Evolutionary conservation across 192 early-diverging fungal species (phyloP).

Genomic region (Polychytrium aggregatum): DNA sequence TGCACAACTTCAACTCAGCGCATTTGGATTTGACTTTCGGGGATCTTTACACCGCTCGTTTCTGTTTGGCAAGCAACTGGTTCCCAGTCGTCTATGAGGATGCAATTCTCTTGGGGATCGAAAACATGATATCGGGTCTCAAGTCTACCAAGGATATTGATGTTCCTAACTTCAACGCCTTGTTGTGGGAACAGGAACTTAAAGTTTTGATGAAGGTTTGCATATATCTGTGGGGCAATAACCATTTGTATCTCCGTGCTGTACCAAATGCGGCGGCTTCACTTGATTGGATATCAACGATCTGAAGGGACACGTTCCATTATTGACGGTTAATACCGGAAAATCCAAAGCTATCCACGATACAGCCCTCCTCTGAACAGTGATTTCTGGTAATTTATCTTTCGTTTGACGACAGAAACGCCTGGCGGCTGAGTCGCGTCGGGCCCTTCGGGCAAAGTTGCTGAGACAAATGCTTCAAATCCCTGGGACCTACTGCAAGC

Average conservation of each 20-base stretch:
- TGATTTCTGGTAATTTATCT: neutral
- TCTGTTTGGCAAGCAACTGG: too few relatives aligned
- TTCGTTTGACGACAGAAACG: constrained; percentile 12
- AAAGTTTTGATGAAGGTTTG: too few relatives aligned
- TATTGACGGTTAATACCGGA: too few relatives aligned
- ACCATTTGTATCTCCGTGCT: too few relatives aligned
- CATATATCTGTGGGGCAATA: too few relatives aligned
- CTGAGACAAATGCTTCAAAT: constrained; percentile 29
- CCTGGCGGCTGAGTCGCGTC: constrained; percentile 26
- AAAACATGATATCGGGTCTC: constrained; percentile 28
- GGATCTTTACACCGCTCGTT: too few relatives aligned
- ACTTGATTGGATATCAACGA: too few relatives aligned
- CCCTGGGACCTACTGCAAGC: constrained; percentile 32
- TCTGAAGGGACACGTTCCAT: too few relatives aligned
- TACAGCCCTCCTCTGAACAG: neutral
- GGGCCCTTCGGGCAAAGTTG: constrained; percentile 37
- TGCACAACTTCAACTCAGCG: too few relatives aligned
- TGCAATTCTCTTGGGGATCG: constrained; percentile 29
- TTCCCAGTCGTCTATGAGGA: constrained; percentile 42
- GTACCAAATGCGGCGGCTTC: too few relatives aligned
- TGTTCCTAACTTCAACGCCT: constrained; percentile 18
- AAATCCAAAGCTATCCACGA: too few relatives aligned
- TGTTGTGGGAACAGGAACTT: constrained; percentile 21
- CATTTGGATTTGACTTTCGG: too few relatives aligned
- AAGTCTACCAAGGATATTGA: constrained; percentile 17